A percentile compares a stretch with the other conserved stretches of the same genome.
phyloP scores from a whole-genome alignment of 2,329 filamentous ascomycete genomes.

The Capronia americana region DNA sequence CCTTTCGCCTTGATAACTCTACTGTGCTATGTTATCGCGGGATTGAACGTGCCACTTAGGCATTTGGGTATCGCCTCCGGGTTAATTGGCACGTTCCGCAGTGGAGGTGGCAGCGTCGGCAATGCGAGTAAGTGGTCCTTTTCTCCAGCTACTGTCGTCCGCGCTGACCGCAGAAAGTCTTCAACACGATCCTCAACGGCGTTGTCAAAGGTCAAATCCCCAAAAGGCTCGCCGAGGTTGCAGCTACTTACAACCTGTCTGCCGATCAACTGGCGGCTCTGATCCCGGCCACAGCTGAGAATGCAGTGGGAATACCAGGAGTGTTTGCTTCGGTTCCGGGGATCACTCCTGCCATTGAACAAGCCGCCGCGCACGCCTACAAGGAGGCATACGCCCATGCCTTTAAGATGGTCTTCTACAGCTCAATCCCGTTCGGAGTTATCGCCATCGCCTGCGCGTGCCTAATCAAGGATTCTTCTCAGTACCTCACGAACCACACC shows the following conservation, averaged over 20 bases:
- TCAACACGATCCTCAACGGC: slow-evolving; percentile 38
- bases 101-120: slow-evolving; percentile 37
- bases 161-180: slow-evolving; percentile 30
- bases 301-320: slow-evolving; percentile 40
- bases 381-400: slow-evolving; percentile 53
- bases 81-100: slow-evolving; percentile 31
- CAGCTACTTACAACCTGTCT: slow-evolving; percentile 48
- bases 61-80: slow-evolving; percentile 31
- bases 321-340: slow-evolving; percentile 43
- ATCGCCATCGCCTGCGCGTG: slow-evolving; percentile 30
- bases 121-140: slow-evolving; percentile 27
- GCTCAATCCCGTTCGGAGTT: slow-evolving; percentile 36
- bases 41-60: slow-evolving; percentile 25
- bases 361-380: slow-evolving; percentile 46
- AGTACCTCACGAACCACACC: slow-evolving; percentile 30
- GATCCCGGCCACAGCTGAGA: slow-evolving; percentile 45
- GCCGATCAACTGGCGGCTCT: slow-evolving; percentile 44
- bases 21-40: slow-evolving; percentile 24
- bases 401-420: slow-evolving; percentile 52
- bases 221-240: slow-evolving; percentile 41
- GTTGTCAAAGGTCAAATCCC: slow-evolving; percentile 17
- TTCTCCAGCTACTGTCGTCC: not conserved
- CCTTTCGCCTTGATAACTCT: slow-evolving; percentile 25
- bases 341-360: slow-evolving; percentile 46
- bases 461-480: slow-evolving; percentile 25